Conservation (phyloP, 2,329 filamentous ascomycete species). For the Gaeumannomyces sp. region DNA sequence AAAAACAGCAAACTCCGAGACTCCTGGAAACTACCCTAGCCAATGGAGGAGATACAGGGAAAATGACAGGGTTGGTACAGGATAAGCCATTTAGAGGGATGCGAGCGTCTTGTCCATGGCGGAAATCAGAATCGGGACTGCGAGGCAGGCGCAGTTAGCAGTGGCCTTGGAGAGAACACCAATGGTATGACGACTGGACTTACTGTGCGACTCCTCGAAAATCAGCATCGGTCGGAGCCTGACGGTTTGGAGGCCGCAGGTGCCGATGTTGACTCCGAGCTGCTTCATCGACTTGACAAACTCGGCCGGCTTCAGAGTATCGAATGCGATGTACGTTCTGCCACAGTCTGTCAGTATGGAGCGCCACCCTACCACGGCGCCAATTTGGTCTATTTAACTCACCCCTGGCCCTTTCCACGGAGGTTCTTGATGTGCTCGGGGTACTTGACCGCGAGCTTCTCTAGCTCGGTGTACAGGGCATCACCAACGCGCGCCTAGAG, state of each 20-base stretch:
- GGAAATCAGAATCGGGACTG: neutral
- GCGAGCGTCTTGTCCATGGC: neutral
- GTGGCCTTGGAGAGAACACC: neutral
- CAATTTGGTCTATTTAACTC: slow-evolving; percentile 7
- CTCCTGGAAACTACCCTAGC: neutral
- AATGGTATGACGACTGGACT: neutral
- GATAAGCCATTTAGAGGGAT: neutral
- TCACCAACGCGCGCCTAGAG: slow-evolving; percentile 52
- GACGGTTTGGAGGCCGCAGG: slow-evolving; percentile 63
- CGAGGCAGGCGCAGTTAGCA: neutral
- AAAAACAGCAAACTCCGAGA: neutral
- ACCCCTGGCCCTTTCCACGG: slow-evolving; percentile 65
- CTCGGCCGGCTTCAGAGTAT: slow-evolving; percentile 62
- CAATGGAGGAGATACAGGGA: neutral
- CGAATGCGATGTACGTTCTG: slow-evolving; percentile 72
- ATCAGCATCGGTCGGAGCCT: slow-evolving; percentile 74
- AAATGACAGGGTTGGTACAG: neutral
- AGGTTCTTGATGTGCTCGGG: slow-evolving; percentile 67
- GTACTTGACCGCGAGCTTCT: slow-evolving; percentile 56
- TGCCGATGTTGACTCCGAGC: slow-evolving; percentile 71
- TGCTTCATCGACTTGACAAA: slow-evolving; percentile 66
- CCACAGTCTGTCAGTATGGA: neutral
- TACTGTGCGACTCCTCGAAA: slow-evolving; percentile 64
- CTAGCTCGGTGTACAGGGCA: slow-evolving; percentile 61
- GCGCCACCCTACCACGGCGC: neutral